A percentile compares a stretch with the other conserved stretches of the same genome.
phyloP scores from a whole-genome alignment of 2,329 filamentous ascomycete species.

The Calonectria naviculata region DNA sequence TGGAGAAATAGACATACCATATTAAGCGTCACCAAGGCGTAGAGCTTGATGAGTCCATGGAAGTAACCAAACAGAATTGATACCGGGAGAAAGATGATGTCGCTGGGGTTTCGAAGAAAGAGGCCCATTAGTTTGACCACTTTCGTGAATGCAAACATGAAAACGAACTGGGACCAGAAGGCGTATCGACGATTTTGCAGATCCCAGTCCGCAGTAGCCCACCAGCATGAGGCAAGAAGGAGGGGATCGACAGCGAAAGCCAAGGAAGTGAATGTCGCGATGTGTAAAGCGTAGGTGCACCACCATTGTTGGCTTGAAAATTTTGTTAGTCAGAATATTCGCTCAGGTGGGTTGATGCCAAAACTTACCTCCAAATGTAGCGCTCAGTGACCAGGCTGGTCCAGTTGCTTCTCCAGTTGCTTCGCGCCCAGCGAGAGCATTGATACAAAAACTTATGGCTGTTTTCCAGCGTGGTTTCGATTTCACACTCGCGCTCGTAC shows the following conservation, averaged over 20 bases:
- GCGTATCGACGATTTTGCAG: slow-evolving; percentile 61
- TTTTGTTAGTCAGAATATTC: slow-evolving; percentile 32
- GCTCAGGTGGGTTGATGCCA: background rate
- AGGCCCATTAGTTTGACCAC: slow-evolving; percentile 90
- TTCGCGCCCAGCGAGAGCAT: slow-evolving; percentile 93
- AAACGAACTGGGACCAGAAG: slow-evolving; percentile 73
- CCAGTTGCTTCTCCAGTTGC: slow-evolving; percentile 97
- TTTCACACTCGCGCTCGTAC: slow-evolving; percentile 90
- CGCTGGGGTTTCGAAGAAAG: slow-evolving; percentile 85
- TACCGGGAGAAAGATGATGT: slow-evolving; percentile 83
- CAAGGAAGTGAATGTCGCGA: slow-evolving; percentile 92
- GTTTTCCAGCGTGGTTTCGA: slow-evolving; percentile 93
- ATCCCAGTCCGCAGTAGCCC: slow-evolving; percentile 73
- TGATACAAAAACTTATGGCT: slow-evolving; percentile 91
- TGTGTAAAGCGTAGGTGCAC: slow-evolving; percentile 92
- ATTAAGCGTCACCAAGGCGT: slow-evolving; percentile 83
- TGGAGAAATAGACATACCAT: slow-evolving; percentile 70
- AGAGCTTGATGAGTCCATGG: slow-evolving; percentile 92
- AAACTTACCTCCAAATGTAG: slow-evolving; percentile 86
- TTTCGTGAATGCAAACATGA: slow-evolving; percentile 87
- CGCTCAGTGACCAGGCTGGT: slow-evolving; percentile 88
- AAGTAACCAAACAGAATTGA: slow-evolving; percentile 93
- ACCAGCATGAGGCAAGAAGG: slow-evolving; percentile 76
- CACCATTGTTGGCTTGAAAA: slow-evolving; percentile 82
- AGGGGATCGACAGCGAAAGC: slow-evolving; percentile 83